phyloP scores from a whole-genome alignment of 805 yeast genomes.

The Yamadazyma sp. region DNA sequence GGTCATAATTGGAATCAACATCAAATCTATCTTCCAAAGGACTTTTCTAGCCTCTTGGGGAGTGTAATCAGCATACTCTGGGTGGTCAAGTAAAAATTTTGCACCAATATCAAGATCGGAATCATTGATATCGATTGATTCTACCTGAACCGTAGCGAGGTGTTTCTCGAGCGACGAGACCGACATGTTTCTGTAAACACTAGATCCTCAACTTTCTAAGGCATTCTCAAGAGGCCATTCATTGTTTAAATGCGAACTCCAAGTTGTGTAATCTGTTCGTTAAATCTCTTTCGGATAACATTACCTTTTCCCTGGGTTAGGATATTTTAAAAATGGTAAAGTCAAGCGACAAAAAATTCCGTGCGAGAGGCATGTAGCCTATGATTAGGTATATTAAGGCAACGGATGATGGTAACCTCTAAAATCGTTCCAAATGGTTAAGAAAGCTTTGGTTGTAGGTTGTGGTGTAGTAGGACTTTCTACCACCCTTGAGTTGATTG shows the following conservation, averaged over 20 bases:
- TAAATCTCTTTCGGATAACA: not conserved
- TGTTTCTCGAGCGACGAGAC: no score
- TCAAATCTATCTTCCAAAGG: constrained; percentile 22
- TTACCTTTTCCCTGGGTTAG: not conserved
- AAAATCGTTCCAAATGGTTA: no score
- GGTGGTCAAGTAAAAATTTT: constrained; percentile 19
- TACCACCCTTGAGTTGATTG: constrained; percentile 17
- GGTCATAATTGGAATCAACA: constrained; percentile 26
- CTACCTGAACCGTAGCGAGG: no score
- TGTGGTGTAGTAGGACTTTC: constrained; percentile 19
- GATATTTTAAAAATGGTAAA: constrained; percentile 1
- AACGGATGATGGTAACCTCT: no score
- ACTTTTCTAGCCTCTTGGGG: constrained; percentile 18
- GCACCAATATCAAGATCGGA: constrained; percentile 22
- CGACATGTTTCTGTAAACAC: no score
- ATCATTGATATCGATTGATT: not conserved
- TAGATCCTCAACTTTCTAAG: no score
- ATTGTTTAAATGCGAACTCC: constrained; percentile 1
- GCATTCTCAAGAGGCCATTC: not conserved
- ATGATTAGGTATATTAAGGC: no score
- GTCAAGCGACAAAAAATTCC: constrained; percentile 3
- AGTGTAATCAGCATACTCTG: constrained; percentile 21
- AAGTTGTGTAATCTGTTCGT: not conserved
- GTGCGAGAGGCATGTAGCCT: no score
- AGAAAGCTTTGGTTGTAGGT: constrained; percentile 17